phyloP scores from a whole-genome alignment of 1,139 yeast species.

The Yamadazyma sp. region DNA sequence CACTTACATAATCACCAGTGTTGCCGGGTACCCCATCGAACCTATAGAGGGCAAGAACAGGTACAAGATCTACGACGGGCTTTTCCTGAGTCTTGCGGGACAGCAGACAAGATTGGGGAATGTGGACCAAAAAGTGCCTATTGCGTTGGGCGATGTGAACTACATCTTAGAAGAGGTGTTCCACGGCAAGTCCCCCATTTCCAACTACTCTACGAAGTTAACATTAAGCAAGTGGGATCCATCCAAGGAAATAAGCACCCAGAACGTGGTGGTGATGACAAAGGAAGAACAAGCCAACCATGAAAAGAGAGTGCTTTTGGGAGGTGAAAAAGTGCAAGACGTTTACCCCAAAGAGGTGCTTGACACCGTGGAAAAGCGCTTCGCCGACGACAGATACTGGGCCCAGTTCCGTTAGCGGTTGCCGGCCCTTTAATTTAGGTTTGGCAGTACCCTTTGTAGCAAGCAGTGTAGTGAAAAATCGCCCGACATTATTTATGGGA shows the following conservation, averaged over 20 bases:
- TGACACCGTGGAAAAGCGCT: slow-evolving; percentile 59
- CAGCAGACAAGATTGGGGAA: slow-evolving; percentile 79
- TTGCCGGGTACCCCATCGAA: slow-evolving; percentile 85
- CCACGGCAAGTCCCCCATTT: slow-evolving; percentile 86
- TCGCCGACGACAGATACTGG: slow-evolving; percentile 73
- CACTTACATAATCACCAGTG: slow-evolving; percentile 72
- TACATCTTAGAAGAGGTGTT: slow-evolving; percentile 90
- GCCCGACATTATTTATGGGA: not conserved
- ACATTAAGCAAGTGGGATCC: slow-evolving; percentile 87
- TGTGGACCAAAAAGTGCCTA: slow-evolving; percentile 68
- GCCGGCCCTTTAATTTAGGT: too few species aligned
- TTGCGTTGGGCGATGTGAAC: slow-evolving; percentile 70
- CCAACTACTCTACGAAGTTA: slow-evolving; percentile 79
- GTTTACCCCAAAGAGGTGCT: slow-evolving; percentile 67
- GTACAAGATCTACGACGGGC: slow-evolving; percentile 76
- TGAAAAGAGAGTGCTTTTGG: slow-evolving; percentile 69
- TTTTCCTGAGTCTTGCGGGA: slow-evolving; percentile 80
- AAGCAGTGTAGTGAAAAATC: too few species aligned
- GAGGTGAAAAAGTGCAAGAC: slow-evolving; percentile 58
- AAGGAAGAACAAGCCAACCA: slow-evolving; percentile 82
- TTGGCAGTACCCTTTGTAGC: too few species aligned
- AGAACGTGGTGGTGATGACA: slow-evolving; percentile 83
- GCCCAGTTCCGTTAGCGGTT: slow-evolving; percentile 44
- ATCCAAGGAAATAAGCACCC: slow-evolving; percentile 50
- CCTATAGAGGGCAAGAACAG: slow-evolving; percentile 92